These are phyloP conservation scores for Amauroascus verrucosus DNA, from an alignment of 2,329 filamentous ascomycete genomes.

Conservation along the genomic window DNA sequence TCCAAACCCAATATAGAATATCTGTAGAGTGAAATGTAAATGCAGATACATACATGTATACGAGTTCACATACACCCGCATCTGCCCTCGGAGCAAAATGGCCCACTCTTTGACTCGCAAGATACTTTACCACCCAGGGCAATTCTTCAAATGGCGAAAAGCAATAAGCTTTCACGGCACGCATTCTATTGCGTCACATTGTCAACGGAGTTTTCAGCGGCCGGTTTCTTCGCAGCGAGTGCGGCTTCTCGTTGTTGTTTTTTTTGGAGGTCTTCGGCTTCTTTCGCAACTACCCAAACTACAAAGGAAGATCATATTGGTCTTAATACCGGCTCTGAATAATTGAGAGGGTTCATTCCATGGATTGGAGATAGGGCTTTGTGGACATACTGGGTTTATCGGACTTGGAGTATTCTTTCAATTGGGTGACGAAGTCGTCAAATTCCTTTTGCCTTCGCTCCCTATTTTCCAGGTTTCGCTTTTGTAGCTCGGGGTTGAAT, in stretches of 20 bases:
- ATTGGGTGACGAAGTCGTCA: slow-evolving; percentile 68
- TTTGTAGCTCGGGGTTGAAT: slow-evolving; percentile 93
- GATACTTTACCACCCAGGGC: no score
- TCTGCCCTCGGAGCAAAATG: no score
- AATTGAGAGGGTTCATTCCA: no score
- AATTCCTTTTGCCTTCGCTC: slow-evolving; percentile 73
- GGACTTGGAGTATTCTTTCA: slow-evolving; percentile 85
- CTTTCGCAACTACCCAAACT: slow-evolving; percentile 30
- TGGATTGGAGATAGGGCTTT: not conserved
- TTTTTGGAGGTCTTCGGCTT: slow-evolving; percentile 30
- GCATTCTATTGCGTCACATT: not conserved
- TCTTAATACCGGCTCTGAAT: no score
- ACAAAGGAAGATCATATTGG: not conserved
- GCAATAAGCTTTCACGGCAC: not conserved
- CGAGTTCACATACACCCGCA: no score
- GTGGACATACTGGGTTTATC: slow-evolving; percentile 69
- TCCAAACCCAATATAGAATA: not conserved
- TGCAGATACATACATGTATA: not conserved
- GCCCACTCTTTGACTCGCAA: no score
- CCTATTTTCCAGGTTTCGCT: slow-evolving; percentile 69
- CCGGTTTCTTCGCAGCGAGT: slow-evolving; percentile 8
- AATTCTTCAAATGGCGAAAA: not conserved
- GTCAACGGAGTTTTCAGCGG: not conserved
- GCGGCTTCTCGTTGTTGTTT: slow-evolving; percentile 22
- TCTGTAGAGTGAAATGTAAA: not conserved